Evolutionary conservation across 352 stramenopile genomes (phyloP).

Genomic region (Thalassiosira mediterranea): DNA sequence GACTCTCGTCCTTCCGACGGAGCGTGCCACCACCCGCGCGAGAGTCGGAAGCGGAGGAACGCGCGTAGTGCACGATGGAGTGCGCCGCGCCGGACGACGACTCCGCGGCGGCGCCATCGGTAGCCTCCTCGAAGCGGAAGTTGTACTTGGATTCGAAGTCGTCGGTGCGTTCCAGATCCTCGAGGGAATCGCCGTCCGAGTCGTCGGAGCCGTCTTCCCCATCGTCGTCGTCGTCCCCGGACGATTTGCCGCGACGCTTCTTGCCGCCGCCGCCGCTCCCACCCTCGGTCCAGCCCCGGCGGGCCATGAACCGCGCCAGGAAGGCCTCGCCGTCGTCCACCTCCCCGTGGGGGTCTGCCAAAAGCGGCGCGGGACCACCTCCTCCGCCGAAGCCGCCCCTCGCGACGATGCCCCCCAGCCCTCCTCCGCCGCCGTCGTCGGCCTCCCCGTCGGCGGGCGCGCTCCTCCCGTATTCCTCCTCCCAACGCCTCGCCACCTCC

Average conservation of each 20-base stretch:
- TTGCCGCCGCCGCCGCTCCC: background rate
- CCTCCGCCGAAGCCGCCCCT: background rate
- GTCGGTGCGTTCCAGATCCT: conserved; percentile 92
- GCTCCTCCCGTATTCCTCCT: conserved; percentile 18
- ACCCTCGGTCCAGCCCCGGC: conserved; percentile 77
- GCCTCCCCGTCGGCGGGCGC: background rate
- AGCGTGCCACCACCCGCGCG: no score
- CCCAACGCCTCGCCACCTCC: conserved; percentile 39
- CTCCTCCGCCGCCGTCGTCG: conserved; percentile 6
- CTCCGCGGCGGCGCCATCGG: conserved; percentile 27
- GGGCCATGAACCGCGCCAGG: conserved; percentile 82
- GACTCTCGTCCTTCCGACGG: conserved; percentile 94
- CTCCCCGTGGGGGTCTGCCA: conserved; percentile 83
- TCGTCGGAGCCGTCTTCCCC: conserved; percentile 84
- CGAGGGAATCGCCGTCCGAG: conserved; percentile 85
- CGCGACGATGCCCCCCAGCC: no score
- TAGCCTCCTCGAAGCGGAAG: conserved; percentile 98
- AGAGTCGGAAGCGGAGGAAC: no score
- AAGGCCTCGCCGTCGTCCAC: conserved; percentile 82
- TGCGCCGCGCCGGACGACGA: conserved; percentile 74
- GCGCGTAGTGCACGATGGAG: conserved; percentile 76
- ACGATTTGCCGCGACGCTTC: no score
- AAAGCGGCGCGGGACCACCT: conserved; percentile 3
- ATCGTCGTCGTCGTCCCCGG: conserved; percentile 64
- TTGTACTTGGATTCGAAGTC: conserved; percentile 99